These are phyloP conservation scores for Orbilia javanica DNA, from an alignment of 2,329 filamentous ascomycete species.

Conservation along the genomic window DNA sequence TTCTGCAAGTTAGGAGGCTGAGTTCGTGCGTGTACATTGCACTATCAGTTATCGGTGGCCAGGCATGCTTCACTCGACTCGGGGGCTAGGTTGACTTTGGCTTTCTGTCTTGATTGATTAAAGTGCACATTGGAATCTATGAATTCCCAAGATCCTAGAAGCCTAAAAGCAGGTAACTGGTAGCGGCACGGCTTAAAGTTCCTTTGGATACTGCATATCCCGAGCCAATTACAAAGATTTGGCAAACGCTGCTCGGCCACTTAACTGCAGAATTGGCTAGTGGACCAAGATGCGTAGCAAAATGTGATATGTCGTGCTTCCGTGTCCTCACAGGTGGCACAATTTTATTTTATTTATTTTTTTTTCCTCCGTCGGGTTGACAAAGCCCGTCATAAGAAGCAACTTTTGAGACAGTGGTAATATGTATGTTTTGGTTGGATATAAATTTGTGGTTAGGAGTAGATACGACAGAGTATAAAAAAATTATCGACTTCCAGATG, in stretches of 20 bases:
- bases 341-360: neutral
- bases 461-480: neutral
- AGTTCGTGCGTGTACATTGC: neutral
- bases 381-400: neutral
- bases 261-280: neutral
- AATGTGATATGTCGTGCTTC: neutral
- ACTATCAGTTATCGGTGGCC: conserved; percentile 7
- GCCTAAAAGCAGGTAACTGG: neutral
- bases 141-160: neutral
- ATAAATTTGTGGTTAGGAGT: neutral
- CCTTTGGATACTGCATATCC: neutral
- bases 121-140: neutral
- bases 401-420: neutral
- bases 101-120: neutral
- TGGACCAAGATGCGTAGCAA: neutral
- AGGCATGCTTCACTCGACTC: no score
- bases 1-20: conserved; percentile 1
- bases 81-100: neutral
- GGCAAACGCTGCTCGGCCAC: neutral
- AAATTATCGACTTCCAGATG: neutral
- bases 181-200: neutral
- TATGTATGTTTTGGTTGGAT: neutral
- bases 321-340: neutral
- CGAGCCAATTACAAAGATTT: neutral
- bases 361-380: neutral